Conservation (phyloP, 805 yeast genomes). For the Aciculoconidium aculeatum region DNA sequence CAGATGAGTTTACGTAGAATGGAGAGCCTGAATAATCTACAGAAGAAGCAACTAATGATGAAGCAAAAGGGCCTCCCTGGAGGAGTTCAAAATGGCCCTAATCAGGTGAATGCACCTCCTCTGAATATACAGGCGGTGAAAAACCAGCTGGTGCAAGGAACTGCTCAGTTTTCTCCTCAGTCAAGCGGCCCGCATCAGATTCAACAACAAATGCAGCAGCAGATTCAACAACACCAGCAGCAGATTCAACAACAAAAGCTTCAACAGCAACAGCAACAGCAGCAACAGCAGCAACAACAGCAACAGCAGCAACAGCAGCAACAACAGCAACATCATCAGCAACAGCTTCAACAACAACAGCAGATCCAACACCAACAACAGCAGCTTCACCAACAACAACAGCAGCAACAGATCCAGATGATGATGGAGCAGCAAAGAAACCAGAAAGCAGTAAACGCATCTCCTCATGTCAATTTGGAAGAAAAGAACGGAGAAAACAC, state of each 20-base stretch:
- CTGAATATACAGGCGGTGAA: constrained; percentile 5
- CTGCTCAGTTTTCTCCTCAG: constrained; percentile 1
- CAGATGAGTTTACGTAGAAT: constrained; percentile 13
- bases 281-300: constrained; percentile 9
- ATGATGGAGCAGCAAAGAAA: constrained; percentile 5
- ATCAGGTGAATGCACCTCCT: constrained; percentile 2
- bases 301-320: constrained; percentile 9
- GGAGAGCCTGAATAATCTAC: constrained; percentile 12
- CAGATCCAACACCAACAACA: constrained; percentile 19
- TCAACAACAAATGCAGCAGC: constrained; percentile 3
- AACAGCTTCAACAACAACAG: constrained; percentile 21
- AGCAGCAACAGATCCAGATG: constrained; percentile 4
- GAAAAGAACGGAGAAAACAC: constrained; percentile 4
- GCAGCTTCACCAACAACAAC: constrained; percentile 9
- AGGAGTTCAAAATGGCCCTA: constrained; percentile 5
- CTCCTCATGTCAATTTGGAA: constrained; percentile 5
- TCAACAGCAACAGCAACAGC: constrained; percentile 10
- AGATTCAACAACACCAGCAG: constrained; percentile 6
- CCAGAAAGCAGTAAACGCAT: constrained; percentile 1
- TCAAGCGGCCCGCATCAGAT: constrained; percentile 1
- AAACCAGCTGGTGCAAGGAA: constrained; percentile 4
- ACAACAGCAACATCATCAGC: constrained; percentile 19
- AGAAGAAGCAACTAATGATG: constrained; percentile 13
- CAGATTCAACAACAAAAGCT: constrained; percentile 9
- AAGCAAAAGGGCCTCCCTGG: constrained; percentile 12